Conservation (phyloP, 129 eudicot genomes). For the Centaurea solstitialis region DNA sequence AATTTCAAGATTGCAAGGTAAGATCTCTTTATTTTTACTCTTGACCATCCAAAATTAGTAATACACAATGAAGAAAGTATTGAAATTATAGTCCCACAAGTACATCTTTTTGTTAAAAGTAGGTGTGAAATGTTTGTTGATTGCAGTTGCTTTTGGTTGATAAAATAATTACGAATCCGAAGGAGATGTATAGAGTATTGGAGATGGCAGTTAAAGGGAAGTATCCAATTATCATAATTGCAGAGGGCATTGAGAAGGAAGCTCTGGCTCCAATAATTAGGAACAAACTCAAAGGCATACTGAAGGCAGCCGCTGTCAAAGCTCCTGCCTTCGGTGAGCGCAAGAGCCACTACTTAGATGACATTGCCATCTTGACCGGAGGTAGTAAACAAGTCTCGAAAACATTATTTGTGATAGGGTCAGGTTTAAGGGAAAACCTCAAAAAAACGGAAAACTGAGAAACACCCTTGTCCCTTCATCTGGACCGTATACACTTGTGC, state of each 20-base stretch:
- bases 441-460: too few species aligned
- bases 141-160: conserved; percentile 91
- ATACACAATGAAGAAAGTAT: background rate
- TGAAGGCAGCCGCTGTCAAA: conserved; percentile 87
- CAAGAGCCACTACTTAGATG: conserved; percentile 89
- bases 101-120: background rate
- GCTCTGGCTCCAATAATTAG: conserved; percentile 81
- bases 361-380: conserved; percentile 86
- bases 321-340: conserved; percentile 92
- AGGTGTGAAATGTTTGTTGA: conserved; percentile 21
- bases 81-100: background rate
- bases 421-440: too few species aligned
- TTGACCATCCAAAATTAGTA: too few species aligned
- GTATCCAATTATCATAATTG: conserved; percentile 69
- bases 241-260: conserved; percentile 86
- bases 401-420: background rate
- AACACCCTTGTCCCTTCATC: too few species aligned
- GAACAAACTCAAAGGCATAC: conserved; percentile 74
- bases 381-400: conserved; percentile 41
- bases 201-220: conserved; percentile 66
- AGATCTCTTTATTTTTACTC: conserved; percentile 3
- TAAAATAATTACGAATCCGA: conserved; percentile 70
- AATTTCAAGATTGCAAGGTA: conserved; percentile 89
- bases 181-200: conserved; percentile 71
- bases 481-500: too few species aligned